phyloP scores from a whole-genome alignment of 305 asterid species.

The Nicotiana rustica region DNA sequence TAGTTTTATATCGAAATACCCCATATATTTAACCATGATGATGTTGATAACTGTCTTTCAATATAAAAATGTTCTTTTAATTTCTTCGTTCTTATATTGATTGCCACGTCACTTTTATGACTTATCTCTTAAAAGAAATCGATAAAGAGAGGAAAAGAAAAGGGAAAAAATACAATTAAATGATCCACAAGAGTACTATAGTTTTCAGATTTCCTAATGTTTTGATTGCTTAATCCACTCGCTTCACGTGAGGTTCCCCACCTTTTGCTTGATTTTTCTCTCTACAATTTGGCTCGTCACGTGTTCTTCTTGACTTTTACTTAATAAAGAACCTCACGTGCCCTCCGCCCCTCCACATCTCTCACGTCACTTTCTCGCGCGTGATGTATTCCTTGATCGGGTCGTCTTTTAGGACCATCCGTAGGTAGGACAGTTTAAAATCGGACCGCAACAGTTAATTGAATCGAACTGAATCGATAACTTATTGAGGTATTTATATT shows the following conservation, averaged over 20 bases:
- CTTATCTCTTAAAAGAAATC: neutral
- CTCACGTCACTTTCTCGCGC: neutral
- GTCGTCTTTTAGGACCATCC: no score
- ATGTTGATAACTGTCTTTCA: neutral
- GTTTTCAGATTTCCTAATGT: neutral
- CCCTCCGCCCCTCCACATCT: neutral
- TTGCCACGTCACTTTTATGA: no score
- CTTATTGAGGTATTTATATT: no score
- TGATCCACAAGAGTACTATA: neutral
- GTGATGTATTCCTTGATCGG: neutral
- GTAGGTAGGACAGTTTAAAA: no score
- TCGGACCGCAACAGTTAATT: no score
- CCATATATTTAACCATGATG: neutral
- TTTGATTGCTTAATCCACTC: neutral
- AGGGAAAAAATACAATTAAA: neutral
- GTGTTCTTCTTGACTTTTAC: constrained; percentile 29
- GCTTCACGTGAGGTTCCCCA: constrained; percentile 23
- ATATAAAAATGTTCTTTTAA: no score
- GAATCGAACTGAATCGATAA: no score
- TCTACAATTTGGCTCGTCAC: neutral
- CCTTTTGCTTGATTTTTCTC: constrained; percentile 4
- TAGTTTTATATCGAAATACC: no score
- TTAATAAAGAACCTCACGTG: constrained; percentile 25
- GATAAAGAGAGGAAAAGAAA: no score
- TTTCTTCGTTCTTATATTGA: no score